Conservation (phyloP, 2,329 filamentous ascomycete species). For the Neofusicoccum ribis region DNA sequence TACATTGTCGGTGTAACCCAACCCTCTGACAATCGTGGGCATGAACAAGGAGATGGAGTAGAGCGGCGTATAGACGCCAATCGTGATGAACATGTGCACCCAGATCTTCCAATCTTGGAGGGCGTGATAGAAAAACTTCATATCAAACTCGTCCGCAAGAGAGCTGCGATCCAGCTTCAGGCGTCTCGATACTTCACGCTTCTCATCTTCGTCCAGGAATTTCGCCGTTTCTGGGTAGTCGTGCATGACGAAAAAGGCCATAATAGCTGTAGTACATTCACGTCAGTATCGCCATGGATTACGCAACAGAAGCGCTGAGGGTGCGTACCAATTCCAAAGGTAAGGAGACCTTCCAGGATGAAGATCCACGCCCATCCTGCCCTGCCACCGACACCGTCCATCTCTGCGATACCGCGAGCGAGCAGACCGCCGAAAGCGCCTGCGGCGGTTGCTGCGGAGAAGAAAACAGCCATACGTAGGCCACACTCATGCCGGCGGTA, state of each 20-base stretch:
- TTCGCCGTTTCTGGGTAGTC: conserved; percentile 60
- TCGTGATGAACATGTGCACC: conserved; percentile 43
- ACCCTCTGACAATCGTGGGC: conserved; percentile 65
- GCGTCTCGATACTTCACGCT: conserved; percentile 53
- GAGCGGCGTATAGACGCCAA: conserved; percentile 43
- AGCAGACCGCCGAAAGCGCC: conserved; percentile 63
- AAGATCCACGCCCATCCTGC: conserved; percentile 39
- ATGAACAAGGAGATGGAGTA: conserved; percentile 49
- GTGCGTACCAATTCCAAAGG: conserved; percentile 30
- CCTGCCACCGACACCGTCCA: conserved; percentile 54
- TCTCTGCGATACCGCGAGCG: conserved; percentile 59
- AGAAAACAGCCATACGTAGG: conserved; percentile 60
- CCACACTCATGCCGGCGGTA: conserved; percentile 62
- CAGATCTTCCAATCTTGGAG: conserved; percentile 46
- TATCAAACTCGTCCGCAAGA: conserved; percentile 39
- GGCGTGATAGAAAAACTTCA: conserved; percentile 40
- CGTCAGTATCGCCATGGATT: background rate
- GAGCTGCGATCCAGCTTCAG: conserved; percentile 24
- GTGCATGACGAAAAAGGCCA: conserved; percentile 51
- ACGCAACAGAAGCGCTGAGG: too few relatives aligned
- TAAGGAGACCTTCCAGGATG: conserved; percentile 35
- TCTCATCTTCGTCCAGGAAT: conserved; percentile 54
- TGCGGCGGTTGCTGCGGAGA: conserved; percentile 57
- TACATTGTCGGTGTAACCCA: conserved; percentile 59
- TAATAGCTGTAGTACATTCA: conserved; percentile 17